A percentile compares a stretch with the other conserved stretches of the same genome.
Conservation (phyloP, 768 basidiomycete genomes). For the Mycena albidolilacea region DNA sequence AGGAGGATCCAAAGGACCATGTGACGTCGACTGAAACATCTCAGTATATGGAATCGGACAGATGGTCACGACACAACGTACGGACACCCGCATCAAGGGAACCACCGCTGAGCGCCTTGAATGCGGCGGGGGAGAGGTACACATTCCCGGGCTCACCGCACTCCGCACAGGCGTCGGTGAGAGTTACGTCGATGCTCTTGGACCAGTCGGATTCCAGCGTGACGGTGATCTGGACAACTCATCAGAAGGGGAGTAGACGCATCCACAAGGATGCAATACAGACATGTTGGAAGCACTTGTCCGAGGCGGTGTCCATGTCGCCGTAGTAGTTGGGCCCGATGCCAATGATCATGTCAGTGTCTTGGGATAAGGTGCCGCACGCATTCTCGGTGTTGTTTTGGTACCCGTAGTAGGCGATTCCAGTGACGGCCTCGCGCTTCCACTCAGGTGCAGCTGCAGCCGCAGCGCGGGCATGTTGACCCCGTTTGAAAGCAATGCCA, state of each 20-base stretch:
- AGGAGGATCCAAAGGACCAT: conserved; percentile 37
- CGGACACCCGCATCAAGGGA: conserved; percentile 37
- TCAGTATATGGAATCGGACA: conserved; percentile 6
- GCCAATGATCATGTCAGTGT: conserved; percentile 41
- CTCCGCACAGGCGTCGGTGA: conserved; percentile 36
- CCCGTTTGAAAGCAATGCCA: conserved; percentile 20
- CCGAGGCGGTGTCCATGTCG: conserved; percentile 30
- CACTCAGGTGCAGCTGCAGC: conserved; percentile 5
- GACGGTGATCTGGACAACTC: conserved; percentile 34
- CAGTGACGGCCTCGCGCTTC: conserved; percentile 32
- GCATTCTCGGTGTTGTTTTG: conserved; percentile 40
- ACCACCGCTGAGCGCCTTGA: conserved; percentile 37
- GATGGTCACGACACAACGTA: conserved; percentile 17
- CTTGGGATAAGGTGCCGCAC: conserved; percentile 35
- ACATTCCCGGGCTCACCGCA: conserved; percentile 32
- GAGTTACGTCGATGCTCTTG: conserved; percentile 38
- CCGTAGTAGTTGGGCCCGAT: conserved; percentile 38
- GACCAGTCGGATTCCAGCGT: conserved; percentile 34
- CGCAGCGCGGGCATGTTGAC: conserved; percentile 27
- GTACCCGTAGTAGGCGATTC: conserved; percentile 39
- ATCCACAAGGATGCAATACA: neutral
- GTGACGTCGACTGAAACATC: conserved; percentile 35
- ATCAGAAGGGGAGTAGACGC: conserved; percentile 2
- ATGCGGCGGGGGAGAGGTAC: conserved; percentile 38
- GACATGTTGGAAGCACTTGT: conserved; percentile 38